Evolutionary conservation across 2,329 filamentous ascomycete species (phyloP).

Genomic region (Didymosphaeria variabile): DNA sequence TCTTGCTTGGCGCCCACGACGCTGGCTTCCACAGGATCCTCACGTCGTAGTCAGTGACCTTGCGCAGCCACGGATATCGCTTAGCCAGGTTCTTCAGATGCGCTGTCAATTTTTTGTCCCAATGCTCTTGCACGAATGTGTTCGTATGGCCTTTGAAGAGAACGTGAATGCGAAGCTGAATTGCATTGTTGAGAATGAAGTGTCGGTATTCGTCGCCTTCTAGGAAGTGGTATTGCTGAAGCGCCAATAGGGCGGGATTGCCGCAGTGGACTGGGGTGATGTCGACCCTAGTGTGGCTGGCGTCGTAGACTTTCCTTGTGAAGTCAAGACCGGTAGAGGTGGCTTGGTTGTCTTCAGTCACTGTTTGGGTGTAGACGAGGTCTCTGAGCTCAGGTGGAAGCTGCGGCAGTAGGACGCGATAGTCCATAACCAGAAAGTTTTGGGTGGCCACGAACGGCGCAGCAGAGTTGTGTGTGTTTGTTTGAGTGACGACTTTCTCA

Average conservation of each 20-base stretch:
- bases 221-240: slow-evolving; percentile 26
- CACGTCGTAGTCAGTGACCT: slow-evolving; percentile 34
- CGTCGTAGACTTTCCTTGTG: slow-evolving; percentile 30
- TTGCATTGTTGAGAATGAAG: slow-evolving; percentile 31
- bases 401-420: slow-evolving; percentile 30
- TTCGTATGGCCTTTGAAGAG: slow-evolving; percentile 38
- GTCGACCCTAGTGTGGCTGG: slow-evolving; percentile 35
- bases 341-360: slow-evolving; percentile 7
- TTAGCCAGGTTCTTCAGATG: slow-evolving; percentile 37
- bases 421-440: background rate
- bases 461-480: background rate
- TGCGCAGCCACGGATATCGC: slow-evolving; percentile 34
- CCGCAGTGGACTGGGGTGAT: slow-evolving; percentile 37
- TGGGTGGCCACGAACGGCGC: background rate
- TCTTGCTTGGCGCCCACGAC: slow-evolving; percentile 24
- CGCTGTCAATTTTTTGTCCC: slow-evolving; percentile 34
- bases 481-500: background rate
- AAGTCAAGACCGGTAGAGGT: slow-evolving; percentile 30
- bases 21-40: slow-evolving; percentile 35
- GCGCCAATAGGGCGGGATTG: slow-evolving; percentile 30
- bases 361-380: slow-evolving; percentile 36
- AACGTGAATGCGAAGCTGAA: slow-evolving; percentile 32
- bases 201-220: slow-evolving; percentile 40
- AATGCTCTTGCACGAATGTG: slow-evolving; percentile 38
- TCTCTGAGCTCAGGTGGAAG: slow-evolving; percentile 45